Evolutionary conservation across 768 basidiomycete genomes (phyloP).

Genomic region (Mycena kentingensis): DNA sequence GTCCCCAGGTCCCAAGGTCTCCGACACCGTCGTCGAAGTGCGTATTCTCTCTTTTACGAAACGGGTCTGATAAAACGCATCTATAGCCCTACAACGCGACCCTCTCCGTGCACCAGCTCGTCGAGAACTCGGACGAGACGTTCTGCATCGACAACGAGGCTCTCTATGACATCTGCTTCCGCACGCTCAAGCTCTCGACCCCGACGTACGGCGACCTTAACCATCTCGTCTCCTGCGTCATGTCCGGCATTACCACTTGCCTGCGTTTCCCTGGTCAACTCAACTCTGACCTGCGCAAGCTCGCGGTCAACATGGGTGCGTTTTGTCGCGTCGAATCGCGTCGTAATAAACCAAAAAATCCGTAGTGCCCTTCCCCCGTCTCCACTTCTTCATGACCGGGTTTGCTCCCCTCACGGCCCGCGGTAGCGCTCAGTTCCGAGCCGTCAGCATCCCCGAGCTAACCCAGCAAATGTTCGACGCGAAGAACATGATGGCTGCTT

Average conservation of each 20-base stretch:
- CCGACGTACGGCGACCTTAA: conserved; percentile 98
- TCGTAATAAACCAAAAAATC: neutral
- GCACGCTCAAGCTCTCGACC: conserved; percentile 92
- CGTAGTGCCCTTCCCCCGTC: conserved; percentile 96
- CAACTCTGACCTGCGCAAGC: conserved; percentile 96
- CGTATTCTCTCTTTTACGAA: conserved; percentile 10
- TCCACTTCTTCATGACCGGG: conserved; percentile 99
- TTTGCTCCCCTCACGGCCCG: conserved; percentile 94
- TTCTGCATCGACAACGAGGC: conserved; percentile 99
- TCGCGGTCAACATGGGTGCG: conserved; percentile 98
- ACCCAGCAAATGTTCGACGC: conserved; percentile 99
- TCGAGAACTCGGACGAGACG: conserved; percentile 99
- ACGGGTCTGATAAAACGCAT: neutral
- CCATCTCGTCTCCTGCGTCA: conserved; percentile 95
- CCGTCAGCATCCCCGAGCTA: conserved; percentile 95
- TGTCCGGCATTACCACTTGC: conserved; percentile 98
- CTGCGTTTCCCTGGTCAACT: conserved; percentile 99
- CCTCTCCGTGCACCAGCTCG: conserved; percentile 96
- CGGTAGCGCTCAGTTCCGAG: conserved; percentile 93
- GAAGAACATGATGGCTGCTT: conserved; percentile 99
- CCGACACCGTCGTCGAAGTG: conserved; percentile 97
- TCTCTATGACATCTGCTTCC: conserved; percentile 98
- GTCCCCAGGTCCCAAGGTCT: conserved; percentile 96
- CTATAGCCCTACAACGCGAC: conserved; percentile 99
- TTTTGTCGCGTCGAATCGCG: conserved; percentile 16